A percentile compares a stretch with the other conserved stretches of the same genome.
Conservation (phyloP, 78 protist genomes). For the Guillardia theta region DNA sequence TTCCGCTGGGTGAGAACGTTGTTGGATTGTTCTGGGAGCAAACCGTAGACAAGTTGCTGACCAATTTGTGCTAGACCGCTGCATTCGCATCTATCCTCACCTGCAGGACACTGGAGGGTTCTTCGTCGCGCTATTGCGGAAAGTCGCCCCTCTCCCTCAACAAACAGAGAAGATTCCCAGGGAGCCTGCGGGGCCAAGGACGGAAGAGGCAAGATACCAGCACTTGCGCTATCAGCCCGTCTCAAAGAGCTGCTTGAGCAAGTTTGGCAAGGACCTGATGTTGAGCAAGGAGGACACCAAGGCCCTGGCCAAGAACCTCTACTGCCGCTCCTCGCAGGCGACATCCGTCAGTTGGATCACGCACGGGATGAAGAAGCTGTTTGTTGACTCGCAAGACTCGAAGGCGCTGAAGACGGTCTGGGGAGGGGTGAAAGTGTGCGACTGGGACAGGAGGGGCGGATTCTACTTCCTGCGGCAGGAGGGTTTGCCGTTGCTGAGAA, state of each 20-base stretch:
- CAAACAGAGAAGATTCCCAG: background rate
- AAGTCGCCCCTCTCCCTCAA: background rate
- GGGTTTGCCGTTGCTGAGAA: too few relatives aligned
- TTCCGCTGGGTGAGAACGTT: too few relatives aligned
- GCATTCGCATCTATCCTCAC: background rate
- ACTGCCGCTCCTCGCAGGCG: too few relatives aligned
- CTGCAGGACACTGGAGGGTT: constrained; percentile 30
- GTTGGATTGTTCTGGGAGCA: too few relatives aligned
- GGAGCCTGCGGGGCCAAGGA: background rate
- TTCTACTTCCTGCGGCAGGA: background rate
- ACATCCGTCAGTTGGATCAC: too few relatives aligned
- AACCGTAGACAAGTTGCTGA: too few relatives aligned
- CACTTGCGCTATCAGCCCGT: background rate
- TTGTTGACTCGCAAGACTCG: background rate
- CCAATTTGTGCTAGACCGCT: background rate
- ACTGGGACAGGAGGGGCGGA: background rate
- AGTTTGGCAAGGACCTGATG: background rate
- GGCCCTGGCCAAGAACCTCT: background rate
- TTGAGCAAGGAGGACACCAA: too few relatives aligned
- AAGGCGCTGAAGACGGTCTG: background rate
- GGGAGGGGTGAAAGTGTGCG: background rate
- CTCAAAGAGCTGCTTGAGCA: background rate
- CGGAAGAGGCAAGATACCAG: background rate
- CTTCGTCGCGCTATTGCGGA: constrained; percentile 31
- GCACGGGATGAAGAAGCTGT: too few relatives aligned